Evolutionary conservation across 2,329 filamentous ascomycete species (phyloP), one percentile per base, ranked within the genome.

Genomic region (Xylaria sp.): DNA sequence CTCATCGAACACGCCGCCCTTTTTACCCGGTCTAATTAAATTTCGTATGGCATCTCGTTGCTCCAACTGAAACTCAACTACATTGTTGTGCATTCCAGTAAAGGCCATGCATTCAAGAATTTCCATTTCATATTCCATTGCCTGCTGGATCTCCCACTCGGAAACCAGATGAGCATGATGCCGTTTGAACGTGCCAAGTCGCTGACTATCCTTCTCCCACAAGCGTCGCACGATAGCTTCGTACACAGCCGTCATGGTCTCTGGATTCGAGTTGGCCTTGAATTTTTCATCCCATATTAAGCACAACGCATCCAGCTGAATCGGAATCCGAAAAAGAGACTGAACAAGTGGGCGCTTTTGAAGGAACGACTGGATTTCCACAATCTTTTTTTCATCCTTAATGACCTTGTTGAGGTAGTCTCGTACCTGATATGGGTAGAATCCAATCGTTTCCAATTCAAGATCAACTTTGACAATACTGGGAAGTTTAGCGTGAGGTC

Each of bases 221-320:
- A 80, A 54, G 11, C 65, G 71, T 53, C 65, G 17, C 55, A 72
- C 70, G 43, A 80, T 79, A 3, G 68, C 66, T 64, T 68, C 7
- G 64, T 75, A 77, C 3, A 77, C 33, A 19, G 55, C 63, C 0
- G 76, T 79, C 76, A 80, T 79, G 2, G 75, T 79, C 17, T 75
- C 47, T 2, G 68, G 68, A 5, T 37, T 40, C 17, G 21, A 11
- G 6, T 5, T 8, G 10, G 21, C 37, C 29, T 52, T 19, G 21
- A 70, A 57, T 19, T 68, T 58, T 0, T 64, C 46, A 49, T 71
- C 61, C 77, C 77, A 80, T 13, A 54, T 74, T 46, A 68, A 76
- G 60, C 78, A 81, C n/a, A 81, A 60, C 2, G 79, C 79, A 70
- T 81, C 79, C 1, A 81, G 69, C 53, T 76, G 76, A 59, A 81